phyloP scores from a whole-genome alignment of 352 stramenopile species.

The Phytophthora ramorum region DNA sequence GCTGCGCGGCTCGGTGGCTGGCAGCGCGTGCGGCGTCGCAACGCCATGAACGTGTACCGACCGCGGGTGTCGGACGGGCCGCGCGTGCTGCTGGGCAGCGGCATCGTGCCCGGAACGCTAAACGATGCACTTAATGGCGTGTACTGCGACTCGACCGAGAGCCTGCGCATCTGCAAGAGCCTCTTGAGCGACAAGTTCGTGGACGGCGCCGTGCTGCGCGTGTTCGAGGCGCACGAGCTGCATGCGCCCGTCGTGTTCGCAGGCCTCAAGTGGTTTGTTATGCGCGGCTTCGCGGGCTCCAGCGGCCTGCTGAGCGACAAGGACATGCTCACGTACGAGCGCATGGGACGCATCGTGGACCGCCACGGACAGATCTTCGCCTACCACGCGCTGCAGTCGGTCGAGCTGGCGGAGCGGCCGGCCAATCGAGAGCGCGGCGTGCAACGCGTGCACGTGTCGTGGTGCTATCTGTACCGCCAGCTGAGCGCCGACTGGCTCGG shows the following conservation, averaged over 20 bases:
- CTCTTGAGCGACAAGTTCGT: slow-evolving; percentile 61
- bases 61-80: slow-evolving; percentile 14
- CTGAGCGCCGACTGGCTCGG: slow-evolving; percentile 59
- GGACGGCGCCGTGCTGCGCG: slow-evolving; percentile 57
- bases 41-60: slow-evolving; percentile 58
- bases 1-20: slow-evolving; percentile 41
- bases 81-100: slow-evolving; percentile 56
- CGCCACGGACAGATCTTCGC: slow-evolving; percentile 54
- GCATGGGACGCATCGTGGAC: slow-evolving; percentile 69
- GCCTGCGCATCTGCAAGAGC: slow-evolving; percentile 55
- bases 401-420: slow-evolving; percentile 60
- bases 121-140: slow-evolving; percentile 58
- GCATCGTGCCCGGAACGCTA: slow-evolving; percentile 56
- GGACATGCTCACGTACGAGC: slow-evolving; percentile 63
- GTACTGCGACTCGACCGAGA: slow-evolving; percentile 65
- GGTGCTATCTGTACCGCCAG: slow-evolving; percentile 66
- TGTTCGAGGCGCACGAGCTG: slow-evolving; percentile 54
- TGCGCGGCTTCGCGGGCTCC: slow-evolving; percentile 41
- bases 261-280: slow-evolving; percentile 67
- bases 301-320: slow-evolving; percentile 54
- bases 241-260: slow-evolving; percentile 61
- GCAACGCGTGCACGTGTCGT: slow-evolving; percentile 46
- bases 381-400: slow-evolving; percentile 64
- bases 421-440: slow-evolving; percentile 44
- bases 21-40: slow-evolving; percentile 55